phyloP scores from a whole-genome alignment of 108 stramenopile genomes.

The Conticribra guillardii region DNA sequence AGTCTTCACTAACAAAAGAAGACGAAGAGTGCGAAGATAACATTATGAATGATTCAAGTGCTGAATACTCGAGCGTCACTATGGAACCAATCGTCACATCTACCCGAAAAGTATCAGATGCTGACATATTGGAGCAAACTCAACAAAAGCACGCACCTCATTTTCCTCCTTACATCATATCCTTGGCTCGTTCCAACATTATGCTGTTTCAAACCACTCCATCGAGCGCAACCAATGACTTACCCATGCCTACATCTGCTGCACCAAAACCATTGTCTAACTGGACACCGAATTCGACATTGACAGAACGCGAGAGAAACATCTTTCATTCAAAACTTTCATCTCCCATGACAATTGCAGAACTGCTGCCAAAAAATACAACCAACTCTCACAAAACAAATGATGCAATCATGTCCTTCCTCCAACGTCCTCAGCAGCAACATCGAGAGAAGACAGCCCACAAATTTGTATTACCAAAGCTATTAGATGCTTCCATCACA shows the following conservation, averaged over 20 bases:
- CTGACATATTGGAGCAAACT: slow-evolving; percentile 19
- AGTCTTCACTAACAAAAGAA: not conserved
- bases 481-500: slow-evolving; percentile 44
- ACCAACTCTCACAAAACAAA: slow-evolving; percentile 16
- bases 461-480: slow-evolving; percentile 32
- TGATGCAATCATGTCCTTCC: slow-evolving; percentile 21
- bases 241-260: not conserved
- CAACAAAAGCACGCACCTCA: not conserved
- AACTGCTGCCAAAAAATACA: not conserved
- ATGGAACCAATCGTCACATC: slow-evolving; percentile 13
- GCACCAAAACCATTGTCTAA: slow-evolving; percentile 7
- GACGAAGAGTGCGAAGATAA: not conserved
- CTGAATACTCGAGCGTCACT: no score
- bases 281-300: slow-evolving; percentile 1
- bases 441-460: slow-evolving; percentile 21
- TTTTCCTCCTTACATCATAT: slow-evolving; percentile 24
- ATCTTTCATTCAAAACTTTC: not conserved
- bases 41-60: no score
- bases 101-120: slow-evolving; percentile 54
- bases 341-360: not conserved
- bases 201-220: slow-evolving; percentile 27
- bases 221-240: not conserved
- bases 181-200: slow-evolving; percentile 35
- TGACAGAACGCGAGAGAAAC: slow-evolving; percentile 4
- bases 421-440: slow-evolving; percentile 18